Base-by-base conservation (phyloP, 2,329 filamentous ascomycete species). In the Paracoccidioides brasiliensis region DNA sequence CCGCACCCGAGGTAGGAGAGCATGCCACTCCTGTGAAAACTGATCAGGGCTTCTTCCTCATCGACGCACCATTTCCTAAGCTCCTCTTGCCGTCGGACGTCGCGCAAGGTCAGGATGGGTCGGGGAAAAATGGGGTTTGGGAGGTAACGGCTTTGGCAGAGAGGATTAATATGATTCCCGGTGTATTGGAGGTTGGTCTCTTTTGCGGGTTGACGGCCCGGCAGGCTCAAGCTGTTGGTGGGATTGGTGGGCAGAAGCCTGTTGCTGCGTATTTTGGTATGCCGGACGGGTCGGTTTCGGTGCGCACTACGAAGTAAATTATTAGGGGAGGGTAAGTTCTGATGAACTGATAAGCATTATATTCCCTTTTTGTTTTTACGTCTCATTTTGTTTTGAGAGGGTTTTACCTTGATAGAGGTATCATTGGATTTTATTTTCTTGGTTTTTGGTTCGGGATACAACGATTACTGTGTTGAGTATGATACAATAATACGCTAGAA, bases 191-290 rank as follows among this genome's bases (percentile, higher is more conserved):
- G 67, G 90, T 94, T 33, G 93, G 93, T 12, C 78, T 98, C 48
- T 98, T 98, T 75, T 81, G 83, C 44, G 91, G 91, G 3, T 68
- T 83, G 64, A 90, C 91, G 58, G 91, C 91, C 0, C 75, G 81
- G 14, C 78, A 94, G 69, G 80, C 82, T 57, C 80, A 79, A 44
- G 75, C 78, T 55, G 75, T 78, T 57, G 78, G 82, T 60, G 75
- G 78, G 54, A 72, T 82, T 50, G 85, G 86, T 50, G 90, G 88
- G 0, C 89, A 96, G 74, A 95, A 91, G 74, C 93, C 93, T 0
- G 80, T 96, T 10, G 90, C 90, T 33, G 90, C 89, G 30, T 98
- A 97, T 74, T 98, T 97, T 72, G 93, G 93, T 40, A 87, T 93
- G 82, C 80, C 85, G 46, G 86, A 88, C 66, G 87, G 87, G 3